Base-by-base conservation (phyloP, 2,329 filamentous ascomycete species). In the Neofusicoccum cordaticola region DNA sequence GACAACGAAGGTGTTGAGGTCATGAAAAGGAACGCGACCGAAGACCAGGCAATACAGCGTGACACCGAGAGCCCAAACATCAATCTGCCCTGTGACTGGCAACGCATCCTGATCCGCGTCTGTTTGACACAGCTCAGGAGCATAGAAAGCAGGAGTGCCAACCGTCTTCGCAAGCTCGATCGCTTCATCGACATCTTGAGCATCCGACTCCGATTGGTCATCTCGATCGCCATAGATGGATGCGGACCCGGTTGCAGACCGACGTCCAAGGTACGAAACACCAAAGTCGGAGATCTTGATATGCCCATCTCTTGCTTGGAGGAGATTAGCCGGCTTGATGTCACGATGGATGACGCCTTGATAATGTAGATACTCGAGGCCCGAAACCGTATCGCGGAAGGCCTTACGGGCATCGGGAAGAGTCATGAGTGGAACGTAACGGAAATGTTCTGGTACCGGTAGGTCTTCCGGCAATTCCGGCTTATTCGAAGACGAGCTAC, bases 251-350 rank as follows among this genome's bases (percentile, higher is more conserved):
- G 96, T 92, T 44, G 91, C 86, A 65, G 93, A 90, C 1, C 92
- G 92, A 58, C 92, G 88, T 34, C 95, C 95, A 67, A 99, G 92
- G 77, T 98, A 99, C 1, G 95, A 99, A 1, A 99, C 95, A 37
- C 95, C 95, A 80, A 99, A 99, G 74, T 99, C 95, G 4, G 95
- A 98, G 66, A 99, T 99, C 82, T 99, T 99, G 73, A 97, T 92
- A 13, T 90, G 88, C 70, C 93, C 88, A 68, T 93, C 90, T 70
- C 82, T 88, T 58, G 92, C 96, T 82, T 94, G 93, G 6, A 99
- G 83, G 6, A 99, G 84, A 74, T 98, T 98, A 42, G 94, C 93
- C 17, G 82, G 82, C 68, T 83, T 83, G 73, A 83, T 83, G 68
- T 83, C 81, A 48, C 81, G 78, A 66, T 83, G 81, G 13, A 82